Percentiles rank a stretch among this genome's conserved stretches.
These are phyloP conservation scores for Bothriochloa decipiens DNA, from an alignment of 176 grass and related monocot species.

Conservation along the genomic window DNA sequence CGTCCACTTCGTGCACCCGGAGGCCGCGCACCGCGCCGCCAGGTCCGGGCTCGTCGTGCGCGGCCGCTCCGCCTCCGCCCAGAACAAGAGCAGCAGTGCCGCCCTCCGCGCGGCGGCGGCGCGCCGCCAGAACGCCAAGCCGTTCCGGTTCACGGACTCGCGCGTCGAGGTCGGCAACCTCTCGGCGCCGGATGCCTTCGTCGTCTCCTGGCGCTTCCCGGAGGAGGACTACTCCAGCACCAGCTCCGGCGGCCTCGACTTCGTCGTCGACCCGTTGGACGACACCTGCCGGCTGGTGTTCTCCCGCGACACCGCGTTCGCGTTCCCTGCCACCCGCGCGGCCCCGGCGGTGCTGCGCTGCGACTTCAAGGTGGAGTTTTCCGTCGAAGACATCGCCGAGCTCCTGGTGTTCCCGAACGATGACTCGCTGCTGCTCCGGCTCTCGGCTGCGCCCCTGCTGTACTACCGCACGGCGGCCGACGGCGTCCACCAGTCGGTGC, in stretches of 20 bases:
- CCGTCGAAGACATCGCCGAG: slow-evolving; percentile 52
- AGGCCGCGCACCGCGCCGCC: slow-evolving; percentile 59
- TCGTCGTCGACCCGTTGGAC: slow-evolving; percentile 73
- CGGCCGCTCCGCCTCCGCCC: background rate
- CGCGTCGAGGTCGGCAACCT: slow-evolving; percentile 61
- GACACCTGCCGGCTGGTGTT: slow-evolving; percentile 62
- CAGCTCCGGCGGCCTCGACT: slow-evolving; percentile 39
- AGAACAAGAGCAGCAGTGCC: background rate
- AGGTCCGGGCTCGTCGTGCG: slow-evolving; percentile 47
- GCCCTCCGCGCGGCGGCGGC: slow-evolving; percentile 26
- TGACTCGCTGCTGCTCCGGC: slow-evolving; percentile 57
- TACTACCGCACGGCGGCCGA: slow-evolving; percentile 78
- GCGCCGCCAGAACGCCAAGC: slow-evolving; percentile 42
- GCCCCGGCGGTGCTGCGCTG: slow-evolving; percentile 52
- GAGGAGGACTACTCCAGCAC: background rate
- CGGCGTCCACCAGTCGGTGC: slow-evolving; percentile 61
- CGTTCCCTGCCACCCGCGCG: slow-evolving; percentile 37
- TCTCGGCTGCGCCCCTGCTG: slow-evolving; percentile 41
- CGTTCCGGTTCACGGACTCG: slow-evolving; percentile 61
- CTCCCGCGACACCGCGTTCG: slow-evolving; percentile 58
- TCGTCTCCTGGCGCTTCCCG: slow-evolving; percentile 63
- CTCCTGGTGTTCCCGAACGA: slow-evolving; percentile 26
- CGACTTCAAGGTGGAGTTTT: slow-evolving; percentile 77
- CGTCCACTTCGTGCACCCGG: slow-evolving; percentile 67
- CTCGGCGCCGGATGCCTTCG: slow-evolving; percentile 44